Conservation (phyloP, 1,284 basidiomycete species). For the Rhizoctonia solani region DNA sequence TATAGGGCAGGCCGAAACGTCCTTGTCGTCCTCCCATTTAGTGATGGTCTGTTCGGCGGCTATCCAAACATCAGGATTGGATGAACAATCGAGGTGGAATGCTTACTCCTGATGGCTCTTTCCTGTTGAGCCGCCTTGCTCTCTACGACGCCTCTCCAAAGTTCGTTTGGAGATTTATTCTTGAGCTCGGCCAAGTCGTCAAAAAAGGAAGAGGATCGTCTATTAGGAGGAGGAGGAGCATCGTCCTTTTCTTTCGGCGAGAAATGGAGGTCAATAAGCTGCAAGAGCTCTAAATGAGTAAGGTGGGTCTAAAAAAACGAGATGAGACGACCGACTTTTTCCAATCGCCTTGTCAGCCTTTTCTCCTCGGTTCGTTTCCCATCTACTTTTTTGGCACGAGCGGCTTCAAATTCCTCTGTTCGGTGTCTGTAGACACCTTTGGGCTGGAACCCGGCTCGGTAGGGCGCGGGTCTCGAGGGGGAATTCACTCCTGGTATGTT, state of each 20-base stretch:
- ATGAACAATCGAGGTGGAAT: not conserved
- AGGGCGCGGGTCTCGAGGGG: constrained; percentile 55
- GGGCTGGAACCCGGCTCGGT: constrained; percentile 82
- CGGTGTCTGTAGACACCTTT: constrained; percentile 70
- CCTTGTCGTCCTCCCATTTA: constrained; percentile 88
- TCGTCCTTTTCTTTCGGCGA: constrained; percentile 48
- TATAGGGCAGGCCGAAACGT: constrained; percentile 77
- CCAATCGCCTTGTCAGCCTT: constrained; percentile 77
- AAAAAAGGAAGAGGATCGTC: constrained; percentile 67
- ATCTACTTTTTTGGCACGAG: constrained; percentile 59
- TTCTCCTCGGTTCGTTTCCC: constrained; percentile 76
- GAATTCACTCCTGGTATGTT: constrained; percentile 24
- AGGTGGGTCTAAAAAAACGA: constrained; percentile 4
- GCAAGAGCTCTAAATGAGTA: not conserved
- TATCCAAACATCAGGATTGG: constrained; percentile 42
- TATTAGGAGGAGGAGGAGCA: constrained; percentile 42
- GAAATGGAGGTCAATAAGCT: constrained; percentile 81
- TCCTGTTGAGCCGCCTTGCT: constrained; percentile 42
- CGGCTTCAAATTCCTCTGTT: constrained; percentile 76
- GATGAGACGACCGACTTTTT: constrained; percentile 56
- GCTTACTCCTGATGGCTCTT: constrained; percentile 41
- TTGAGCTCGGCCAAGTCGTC: constrained; percentile 59
- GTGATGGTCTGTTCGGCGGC: constrained; percentile 91
- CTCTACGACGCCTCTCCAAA: constrained; percentile 63
- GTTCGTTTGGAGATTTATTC: constrained; percentile 61